Conservation (phyloP, 1,139 yeast genomes). For the Yamadazyma triangularis region DNA sequence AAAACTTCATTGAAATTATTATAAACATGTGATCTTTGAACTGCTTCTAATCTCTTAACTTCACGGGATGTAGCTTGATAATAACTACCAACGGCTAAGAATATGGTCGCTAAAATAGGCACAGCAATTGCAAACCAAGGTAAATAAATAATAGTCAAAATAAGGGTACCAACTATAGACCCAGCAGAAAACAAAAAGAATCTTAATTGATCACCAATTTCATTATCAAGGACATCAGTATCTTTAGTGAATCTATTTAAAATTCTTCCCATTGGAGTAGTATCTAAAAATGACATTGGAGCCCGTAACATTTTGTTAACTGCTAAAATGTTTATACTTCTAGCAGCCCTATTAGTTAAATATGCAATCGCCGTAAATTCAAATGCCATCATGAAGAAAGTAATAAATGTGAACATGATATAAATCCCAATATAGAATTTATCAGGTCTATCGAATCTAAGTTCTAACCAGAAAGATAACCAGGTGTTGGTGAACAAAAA, state of each 20-base stretch:
- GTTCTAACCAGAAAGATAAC: slow-evolving; percentile 79
- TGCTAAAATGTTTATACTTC: slow-evolving; percentile 44
- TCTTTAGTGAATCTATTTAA: slow-evolving; percentile 71
- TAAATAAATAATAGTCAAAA: slow-evolving; percentile 65
- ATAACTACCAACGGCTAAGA: slow-evolving; percentile 37
- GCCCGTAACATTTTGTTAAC: slow-evolving; percentile 57
- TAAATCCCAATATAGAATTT: slow-evolving; percentile 72
- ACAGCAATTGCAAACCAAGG: slow-evolving; percentile 48
- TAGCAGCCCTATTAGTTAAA: slow-evolving; percentile 48
- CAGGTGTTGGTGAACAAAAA: slow-evolving; percentile 70
- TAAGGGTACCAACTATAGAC: slow-evolving; percentile 58
- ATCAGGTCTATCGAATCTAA: slow-evolving; percentile 46
- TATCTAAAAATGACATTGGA: slow-evolving; percentile 57
- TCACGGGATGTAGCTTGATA: slow-evolving; percentile 77
- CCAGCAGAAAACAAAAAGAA: slow-evolving; percentile 42
- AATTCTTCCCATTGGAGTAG: slow-evolving; percentile 62
- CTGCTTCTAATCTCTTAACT: slow-evolving; percentile 76
- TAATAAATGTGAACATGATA: slow-evolving; percentile 49
- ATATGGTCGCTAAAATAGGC: slow-evolving; percentile 21
- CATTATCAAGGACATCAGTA: slow-evolving; percentile 80
- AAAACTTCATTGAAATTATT: slow-evolving; percentile 74
- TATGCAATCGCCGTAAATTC: slow-evolving; percentile 47
- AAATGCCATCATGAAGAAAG: slow-evolving; percentile 28
- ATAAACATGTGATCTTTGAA: slow-evolving; percentile 70
- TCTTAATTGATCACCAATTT: slow-evolving; percentile 60